phyloP scores from a whole-genome alignment of 164 flowering plant genomes.

The Dillenia suffruticosa region DNA sequence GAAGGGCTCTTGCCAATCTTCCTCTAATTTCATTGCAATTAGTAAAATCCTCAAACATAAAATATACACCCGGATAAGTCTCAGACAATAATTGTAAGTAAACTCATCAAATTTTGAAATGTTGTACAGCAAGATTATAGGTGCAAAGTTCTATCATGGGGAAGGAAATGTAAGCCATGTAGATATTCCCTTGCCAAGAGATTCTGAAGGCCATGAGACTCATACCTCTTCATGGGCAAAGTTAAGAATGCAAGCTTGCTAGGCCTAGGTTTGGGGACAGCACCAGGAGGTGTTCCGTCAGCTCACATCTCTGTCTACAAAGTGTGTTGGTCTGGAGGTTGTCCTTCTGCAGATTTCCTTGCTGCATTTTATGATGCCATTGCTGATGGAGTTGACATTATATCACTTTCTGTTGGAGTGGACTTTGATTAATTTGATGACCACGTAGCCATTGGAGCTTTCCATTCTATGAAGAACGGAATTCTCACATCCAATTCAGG shows the following conservation, averaged over 20 bases:
- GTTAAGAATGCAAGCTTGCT: constrained; percentile 28
- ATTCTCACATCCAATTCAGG: too few species aligned
- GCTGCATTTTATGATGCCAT: constrained; percentile 47
- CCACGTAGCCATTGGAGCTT: too few species aligned
- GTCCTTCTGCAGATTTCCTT: constrained; percentile 26
- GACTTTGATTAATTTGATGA: fast-evolving
- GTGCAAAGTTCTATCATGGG: constrained; percentile 31
- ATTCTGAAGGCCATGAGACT: constrained; percentile 42
- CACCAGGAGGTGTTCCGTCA: constrained; percentile 54
- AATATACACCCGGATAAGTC: background rate
- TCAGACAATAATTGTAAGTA: background rate
- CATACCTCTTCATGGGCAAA: constrained; percentile 49
- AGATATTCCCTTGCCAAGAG: constrained; percentile 25
- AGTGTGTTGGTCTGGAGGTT: constrained; percentile 29
- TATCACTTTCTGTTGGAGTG: constrained; percentile 16
- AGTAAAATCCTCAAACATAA: constrained; percentile 16
- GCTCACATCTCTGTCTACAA: constrained; percentile 54
- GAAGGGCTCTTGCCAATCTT: constrained; percentile 43
- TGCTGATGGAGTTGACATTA: constrained; percentile 23
- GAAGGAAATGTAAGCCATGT: background rate
- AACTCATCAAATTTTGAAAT: background rate
- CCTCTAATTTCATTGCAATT: constrained; percentile 55
- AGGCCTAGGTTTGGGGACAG: constrained; percentile 40
- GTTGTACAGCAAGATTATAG: constrained; percentile 39
- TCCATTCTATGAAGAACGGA: too few species aligned